Base-by-base conservation (phyloP, 2,329 filamentous ascomycete species). In the Exophiala oligosperma region DNA sequence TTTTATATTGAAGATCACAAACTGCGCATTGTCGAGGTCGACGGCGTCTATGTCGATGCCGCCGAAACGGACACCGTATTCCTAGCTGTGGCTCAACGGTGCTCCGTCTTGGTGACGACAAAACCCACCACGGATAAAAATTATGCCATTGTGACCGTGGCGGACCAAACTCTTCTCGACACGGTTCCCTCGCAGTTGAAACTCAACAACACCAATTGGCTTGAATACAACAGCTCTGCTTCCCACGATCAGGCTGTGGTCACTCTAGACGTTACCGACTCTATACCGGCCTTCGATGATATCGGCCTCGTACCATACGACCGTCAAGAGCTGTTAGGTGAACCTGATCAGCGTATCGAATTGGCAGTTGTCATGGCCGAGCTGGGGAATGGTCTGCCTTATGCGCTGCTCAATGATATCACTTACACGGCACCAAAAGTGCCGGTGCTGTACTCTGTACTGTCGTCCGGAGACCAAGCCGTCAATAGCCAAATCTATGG, bases 381-480 rank as follows among this genome's bases (percentile, higher is more conserved):
- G 59, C 79, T 91, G 8, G 78, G 77, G 21, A 81, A 92, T 59
- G 88, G 89, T 1, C 82, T 83, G 24, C 60, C 53, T 21, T 67
- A 69, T 29, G 86, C 84, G 59, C 86, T 87, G 73, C 37, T 90
- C 55, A 92, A 93, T 77, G 86, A 90, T 72, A 84, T 91, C 62
- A 91, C 89, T 29, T 96, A 92, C 71, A 81, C 83, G 2, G 56
- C 75, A 0, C 90, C 89, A 49, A 90, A 90, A 70, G 91, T 95
- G 0, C 92, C 91, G 0, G 86, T 88, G 0, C 79, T 96, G 0
- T 95, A 92, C 77, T 91, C 88, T 0, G 90, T 82, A 1, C 78
- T 95, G 2, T 85, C 84, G 0, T 74, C 84, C 1, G 84, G 84
- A 14, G 69, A 74, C 2, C 62, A 80, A 17, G 82, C 84, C 12